phyloP scores from a whole-genome alignment of 163 green algal genomes.

The Chlamydomonas reinhardtii region DNA sequence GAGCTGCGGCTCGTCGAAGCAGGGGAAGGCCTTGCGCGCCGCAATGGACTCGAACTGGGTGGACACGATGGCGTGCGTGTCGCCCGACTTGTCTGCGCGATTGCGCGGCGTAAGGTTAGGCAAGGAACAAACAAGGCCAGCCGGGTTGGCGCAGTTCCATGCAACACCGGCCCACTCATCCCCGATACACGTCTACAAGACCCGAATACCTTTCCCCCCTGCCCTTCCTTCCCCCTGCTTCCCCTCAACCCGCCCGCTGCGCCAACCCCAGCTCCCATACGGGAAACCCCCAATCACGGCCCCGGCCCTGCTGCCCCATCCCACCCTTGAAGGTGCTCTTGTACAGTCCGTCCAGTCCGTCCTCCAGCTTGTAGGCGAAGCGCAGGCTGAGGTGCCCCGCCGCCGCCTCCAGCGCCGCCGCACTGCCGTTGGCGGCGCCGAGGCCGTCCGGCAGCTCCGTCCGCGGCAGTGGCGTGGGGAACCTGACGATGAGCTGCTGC shows the following conservation, averaged over 20 bases:
- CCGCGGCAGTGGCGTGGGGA: neutral
- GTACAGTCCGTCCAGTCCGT: conserved; percentile 84
- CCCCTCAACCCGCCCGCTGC: too few species aligned
- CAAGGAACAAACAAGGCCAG: too few species aligned
- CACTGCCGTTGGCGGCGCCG: neutral
- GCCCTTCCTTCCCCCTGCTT: too few species aligned
- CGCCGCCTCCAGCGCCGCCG: neutral
- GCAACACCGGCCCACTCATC: too few species aligned
- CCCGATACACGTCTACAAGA: too few species aligned
- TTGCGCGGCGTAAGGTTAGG: too few species aligned
- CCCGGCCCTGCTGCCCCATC: too few species aligned
- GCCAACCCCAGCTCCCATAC: neutral
- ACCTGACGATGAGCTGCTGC: conserved; percentile 15
- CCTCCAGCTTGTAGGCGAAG: conserved; percentile 80
- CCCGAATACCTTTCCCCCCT: too few species aligned
- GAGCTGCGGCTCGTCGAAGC: conserved; percentile 92
- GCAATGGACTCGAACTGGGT: conserved; percentile 92
- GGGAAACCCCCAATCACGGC: too few species aligned
- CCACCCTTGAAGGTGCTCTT: conserved; percentile 75
- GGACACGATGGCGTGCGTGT: conserved; percentile 67
- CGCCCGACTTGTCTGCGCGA: conserved; percentile 48
- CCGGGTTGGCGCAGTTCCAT: too few species aligned
- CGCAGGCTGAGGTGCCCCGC: conserved; percentile 57
- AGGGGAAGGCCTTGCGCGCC: conserved; percentile 90
- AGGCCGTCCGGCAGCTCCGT: neutral